Evolutionary conservation across 495 filamentous ascomycete genomes (phyloP).

Genomic region (Xylaria flabelliformis): DNA sequence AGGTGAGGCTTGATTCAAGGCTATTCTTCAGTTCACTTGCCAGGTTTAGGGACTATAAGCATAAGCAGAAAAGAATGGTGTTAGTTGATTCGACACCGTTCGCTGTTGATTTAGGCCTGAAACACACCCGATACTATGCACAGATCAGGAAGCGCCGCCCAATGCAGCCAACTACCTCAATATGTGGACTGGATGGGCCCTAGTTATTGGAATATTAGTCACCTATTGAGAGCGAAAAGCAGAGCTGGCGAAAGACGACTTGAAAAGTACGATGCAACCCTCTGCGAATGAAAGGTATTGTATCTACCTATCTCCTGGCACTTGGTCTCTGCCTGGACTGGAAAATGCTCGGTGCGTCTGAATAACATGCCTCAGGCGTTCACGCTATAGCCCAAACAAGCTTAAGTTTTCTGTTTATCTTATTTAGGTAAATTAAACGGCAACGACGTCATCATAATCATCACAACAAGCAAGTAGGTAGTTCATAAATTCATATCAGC

Average conservation of each 20-base stretch:
- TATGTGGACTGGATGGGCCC: neutral
- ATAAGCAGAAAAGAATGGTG: neutral
- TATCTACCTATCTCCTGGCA: slow-evolving; percentile 1
- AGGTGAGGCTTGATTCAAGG: slow-evolving; percentile 7
- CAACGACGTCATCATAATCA: slow-evolving; percentile 2
- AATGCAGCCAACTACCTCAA: slow-evolving; percentile 3
- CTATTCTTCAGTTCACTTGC: neutral
- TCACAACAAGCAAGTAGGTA: neutral
- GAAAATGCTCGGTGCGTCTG: neutral
- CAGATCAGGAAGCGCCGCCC: slow-evolving; percentile 17
- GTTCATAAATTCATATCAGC: neutral
- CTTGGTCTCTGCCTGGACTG: neutral
- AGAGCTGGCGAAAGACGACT: neutral
- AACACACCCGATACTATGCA: slow-evolving; percentile 17
- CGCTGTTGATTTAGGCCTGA: slow-evolving; percentile 3
- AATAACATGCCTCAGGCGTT: neutral
- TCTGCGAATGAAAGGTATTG: neutral
- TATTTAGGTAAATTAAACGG: neutral
- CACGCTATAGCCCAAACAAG: neutral
- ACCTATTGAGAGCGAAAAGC: slow-evolving; percentile 6
- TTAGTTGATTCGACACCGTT: slow-evolving; percentile 17
- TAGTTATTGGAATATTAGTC: slow-evolving; percentile 6
- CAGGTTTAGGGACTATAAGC: neutral
- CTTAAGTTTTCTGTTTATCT: neutral
- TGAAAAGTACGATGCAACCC: neutral